Evolutionary conservation across 192 early-diverging fungal species (phyloP).

Genomic region (Chytriomyces sp.): DNA sequence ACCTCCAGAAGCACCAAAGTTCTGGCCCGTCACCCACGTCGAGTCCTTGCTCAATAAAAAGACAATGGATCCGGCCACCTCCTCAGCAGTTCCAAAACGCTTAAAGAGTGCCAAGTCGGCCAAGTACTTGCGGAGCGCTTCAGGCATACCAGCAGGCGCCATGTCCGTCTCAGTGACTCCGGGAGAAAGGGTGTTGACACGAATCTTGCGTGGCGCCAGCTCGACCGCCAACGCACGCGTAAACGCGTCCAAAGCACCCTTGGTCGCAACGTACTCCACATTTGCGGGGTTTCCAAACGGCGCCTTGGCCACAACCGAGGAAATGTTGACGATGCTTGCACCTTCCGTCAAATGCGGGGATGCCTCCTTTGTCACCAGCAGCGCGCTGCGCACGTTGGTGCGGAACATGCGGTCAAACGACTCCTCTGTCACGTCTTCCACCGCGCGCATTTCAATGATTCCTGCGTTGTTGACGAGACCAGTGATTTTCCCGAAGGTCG

Average conservation of each 20-base stretch:
- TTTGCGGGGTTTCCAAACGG: too few relatives aligned
- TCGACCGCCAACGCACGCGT: constrained; percentile 35
- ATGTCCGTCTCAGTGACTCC: constrained; percentile 30
- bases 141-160: background rate
- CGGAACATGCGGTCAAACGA: constrained; percentile 34
- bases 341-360: constrained; percentile 37
- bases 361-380: constrained; percentile 33
- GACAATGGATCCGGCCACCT: constrained; percentile 33
- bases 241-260: constrained; percentile 41
- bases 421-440: constrained; percentile 33
- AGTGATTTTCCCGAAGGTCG: too few relatives aligned
- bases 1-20: constrained; percentile 14
- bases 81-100: constrained; percentile 37
- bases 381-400: constrained; percentile 35
- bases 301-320: constrained; percentile 26
- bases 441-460: constrained; percentile 20
- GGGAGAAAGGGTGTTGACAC: constrained; percentile 44
- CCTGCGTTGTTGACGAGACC: constrained; percentile 49
- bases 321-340: constrained; percentile 38
- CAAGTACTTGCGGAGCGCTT: constrained; percentile 13
- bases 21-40: constrained; percentile 7
- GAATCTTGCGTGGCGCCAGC: constrained; percentile 40
- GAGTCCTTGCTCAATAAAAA: constrained; percentile 30
- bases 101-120: constrained; percentile 23
- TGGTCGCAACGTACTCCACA: constrained; percentile 36